These are phyloP conservation scores for Nannochloris sp. DNA, from an alignment of 139 green algal genomes.

Conservation along the genomic window DNA sequence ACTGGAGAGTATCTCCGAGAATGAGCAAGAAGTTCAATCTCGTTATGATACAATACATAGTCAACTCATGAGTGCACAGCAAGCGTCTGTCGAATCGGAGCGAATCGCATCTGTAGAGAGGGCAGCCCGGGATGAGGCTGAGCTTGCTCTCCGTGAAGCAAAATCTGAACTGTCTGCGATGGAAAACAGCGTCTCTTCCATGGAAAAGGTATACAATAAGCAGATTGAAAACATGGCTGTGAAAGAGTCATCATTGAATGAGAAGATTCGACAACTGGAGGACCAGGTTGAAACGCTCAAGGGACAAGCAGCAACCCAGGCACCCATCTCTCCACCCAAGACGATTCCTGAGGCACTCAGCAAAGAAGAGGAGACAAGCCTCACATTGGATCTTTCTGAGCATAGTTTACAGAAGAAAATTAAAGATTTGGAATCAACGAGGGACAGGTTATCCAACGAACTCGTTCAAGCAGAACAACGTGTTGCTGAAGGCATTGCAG, in stretches of 20 bases:
- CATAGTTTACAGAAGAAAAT: slow-evolving; percentile 44
- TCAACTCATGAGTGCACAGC: neutral
- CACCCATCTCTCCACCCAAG: neutral
- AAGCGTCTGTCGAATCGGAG: neutral
- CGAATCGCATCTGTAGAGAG: neutral
- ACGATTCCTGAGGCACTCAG: neutral
- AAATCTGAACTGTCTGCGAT: neutral
- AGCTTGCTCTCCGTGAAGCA: neutral
- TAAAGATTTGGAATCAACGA: slow-evolving; percentile 58
- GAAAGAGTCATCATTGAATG: neutral
- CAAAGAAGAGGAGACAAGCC: neutral
- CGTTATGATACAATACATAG: neutral
- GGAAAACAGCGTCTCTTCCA: neutral
- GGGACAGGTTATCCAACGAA: slow-evolving; percentile 73
- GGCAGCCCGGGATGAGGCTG: neutral
- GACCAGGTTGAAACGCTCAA: neutral
- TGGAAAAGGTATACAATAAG: neutral
- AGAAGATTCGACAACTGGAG: neutral
- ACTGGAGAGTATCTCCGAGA: neutral
- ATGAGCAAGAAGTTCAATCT: neutral
- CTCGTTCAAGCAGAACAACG: slow-evolving; percentile 53
- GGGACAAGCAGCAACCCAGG: neutral
- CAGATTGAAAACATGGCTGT: neutral
- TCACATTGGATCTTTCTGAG: neutral
- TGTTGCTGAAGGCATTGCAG: slow-evolving; percentile 27